Base-by-base conservation (phyloP, 2,329 filamentous ascomycete species). In the Mariannaea elegans region DNA sequence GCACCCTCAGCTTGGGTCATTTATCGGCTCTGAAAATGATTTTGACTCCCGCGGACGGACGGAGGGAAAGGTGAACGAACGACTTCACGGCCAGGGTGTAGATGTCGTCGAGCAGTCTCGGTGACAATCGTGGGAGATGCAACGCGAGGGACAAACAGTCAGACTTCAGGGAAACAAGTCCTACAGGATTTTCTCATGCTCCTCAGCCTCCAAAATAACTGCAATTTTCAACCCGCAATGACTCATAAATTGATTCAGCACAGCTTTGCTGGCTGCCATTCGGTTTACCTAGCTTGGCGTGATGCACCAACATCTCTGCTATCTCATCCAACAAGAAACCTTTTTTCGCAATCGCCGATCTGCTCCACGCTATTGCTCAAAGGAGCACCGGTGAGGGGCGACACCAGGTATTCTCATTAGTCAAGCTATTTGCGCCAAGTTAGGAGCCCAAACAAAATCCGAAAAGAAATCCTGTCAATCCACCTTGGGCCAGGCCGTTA, bases 281-380 rank as follows among this genome's bases (percentile, higher is more conserved):
- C 16, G 34, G 34, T 14, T 38, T 38, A 38, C 34, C 16, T 16
- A 16, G n/a, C 34, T 41, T 41, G 38, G 38, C 38, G 9, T 41
- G 4, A 19, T 41, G 38, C 38, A 41, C 8, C 18, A 27, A 27
- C 24, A 27, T 21, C 4, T 21, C 7, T 39, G 34, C 36, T 9
- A 7, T 12, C 16, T 41, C 19, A 5, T 12, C 18, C 18, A 41
- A 23, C 7, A 41, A 41, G 38, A 7, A 39, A 41, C 3, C 16
- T 41, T 16, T 41, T 10, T 41, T 41, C 5, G 13, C 38, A 38
- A 44, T 53, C 48, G 49, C 34, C 56, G 42, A 59, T 59, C 56
- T 19, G 32, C 13, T 34, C 48, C 42, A 32, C 41, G 55, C 24
- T 19, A 23, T 27, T 41, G 32, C 24, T 27, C 24, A 27, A 47